These are phyloP conservation scores for Cydonia oblonga DNA, from an alignment of 331 rosid genomes.

Conservation along the genomic window DNA sequence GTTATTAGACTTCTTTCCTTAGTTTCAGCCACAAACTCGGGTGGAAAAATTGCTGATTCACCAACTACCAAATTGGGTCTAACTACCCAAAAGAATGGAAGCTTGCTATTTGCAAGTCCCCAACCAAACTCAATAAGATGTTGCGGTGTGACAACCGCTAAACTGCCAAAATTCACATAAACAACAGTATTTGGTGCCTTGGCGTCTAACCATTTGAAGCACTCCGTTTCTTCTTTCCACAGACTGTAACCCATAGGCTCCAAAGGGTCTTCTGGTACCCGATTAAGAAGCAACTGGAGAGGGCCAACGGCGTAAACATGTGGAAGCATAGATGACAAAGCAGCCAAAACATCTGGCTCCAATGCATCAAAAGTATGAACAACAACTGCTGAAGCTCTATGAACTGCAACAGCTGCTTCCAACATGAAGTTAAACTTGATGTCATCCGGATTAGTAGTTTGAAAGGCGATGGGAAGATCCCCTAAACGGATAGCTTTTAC, in stretches of 20 bases:
- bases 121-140: constrained; percentile 25
- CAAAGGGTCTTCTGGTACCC: not conserved
- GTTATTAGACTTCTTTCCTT: constrained; percentile 4
- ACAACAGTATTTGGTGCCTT: constrained; percentile 24
- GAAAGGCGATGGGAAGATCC: too few relatives aligned
- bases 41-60: too few relatives aligned
- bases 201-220: constrained; percentile 37
- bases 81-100: constrained; percentile 36
- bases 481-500: not conserved
- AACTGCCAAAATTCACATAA: constrained; percentile 7
- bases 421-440: too few relatives aligned
- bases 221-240: constrained; percentile 37
- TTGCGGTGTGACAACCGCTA: constrained; percentile 2
- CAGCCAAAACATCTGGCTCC: constrained; percentile 25
- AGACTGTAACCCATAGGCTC: constrained; percentile 16
- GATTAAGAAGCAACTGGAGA: constrained; percentile 25
- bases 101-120: constrained; percentile 42
- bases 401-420: too few relatives aligned
- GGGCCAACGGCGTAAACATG: constrained; percentile 36
- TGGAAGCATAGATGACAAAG: constrained; percentile 24
- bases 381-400: constrained; percentile 11
- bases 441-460: too few relatives aligned
- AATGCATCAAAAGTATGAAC: constrained; percentile 31
- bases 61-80: constrained; percentile 34
- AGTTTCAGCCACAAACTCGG: not conserved